Evolutionary conservation across 805 yeast genomes (phyloP).

Genomic region (Tanozyma kutaoensis): DNA sequence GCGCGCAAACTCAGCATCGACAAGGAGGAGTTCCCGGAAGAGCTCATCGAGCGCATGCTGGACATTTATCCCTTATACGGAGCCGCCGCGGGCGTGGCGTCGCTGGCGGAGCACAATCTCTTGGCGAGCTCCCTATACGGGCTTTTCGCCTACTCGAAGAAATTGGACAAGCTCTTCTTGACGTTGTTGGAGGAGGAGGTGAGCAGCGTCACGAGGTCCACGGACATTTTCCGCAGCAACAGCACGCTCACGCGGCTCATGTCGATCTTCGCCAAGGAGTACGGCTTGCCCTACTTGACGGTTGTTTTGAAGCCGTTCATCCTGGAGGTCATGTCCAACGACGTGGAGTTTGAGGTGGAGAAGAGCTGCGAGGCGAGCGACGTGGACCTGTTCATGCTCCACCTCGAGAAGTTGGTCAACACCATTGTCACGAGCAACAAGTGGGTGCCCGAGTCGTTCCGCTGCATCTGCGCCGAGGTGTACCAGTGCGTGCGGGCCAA

Average conservation of each 20-base stretch:
- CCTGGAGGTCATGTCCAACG: slow-evolving; percentile 32
- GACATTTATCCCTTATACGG: slow-evolving; percentile 30
- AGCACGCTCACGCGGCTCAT: slow-evolving; percentile 71
- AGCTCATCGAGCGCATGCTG: slow-evolving; percentile 12
- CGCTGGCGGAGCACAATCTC: slow-evolving; percentile 56
- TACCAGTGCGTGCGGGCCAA: slow-evolving; percentile 40
- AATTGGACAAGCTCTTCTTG: slow-evolving; percentile 32
- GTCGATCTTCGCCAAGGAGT: slow-evolving; percentile 55
- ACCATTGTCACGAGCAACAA: slow-evolving; percentile 26
- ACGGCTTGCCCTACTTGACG: slow-evolving; percentile 47
- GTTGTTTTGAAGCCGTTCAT: slow-evolving; percentile 43
- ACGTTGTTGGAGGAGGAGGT: slow-evolving; percentile 53
- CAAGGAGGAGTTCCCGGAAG: slow-evolving; percentile 14
- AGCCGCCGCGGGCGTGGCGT: slow-evolving; percentile 47
- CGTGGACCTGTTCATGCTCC: slow-evolving; percentile 38
- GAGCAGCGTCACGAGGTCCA: slow-evolving; percentile 39
- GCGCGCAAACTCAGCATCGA: slow-evolving; percentile 13
- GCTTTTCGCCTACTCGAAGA: slow-evolving; percentile 28
- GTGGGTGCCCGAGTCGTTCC: slow-evolving; percentile 56
- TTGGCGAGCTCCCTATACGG: slow-evolving; percentile 54
- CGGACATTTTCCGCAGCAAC: slow-evolving; percentile 69
- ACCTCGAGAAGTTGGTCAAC: slow-evolving; percentile 43
- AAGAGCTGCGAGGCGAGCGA: slow-evolving; percentile 26
- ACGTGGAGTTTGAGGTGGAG: slow-evolving; percentile 54
- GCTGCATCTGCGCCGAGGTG: slow-evolving; percentile 57